These are phyloP conservation scores for Auricularia sp. DNA, from an alignment of 768 basidiomycete species.

Conservation along the genomic window DNA sequence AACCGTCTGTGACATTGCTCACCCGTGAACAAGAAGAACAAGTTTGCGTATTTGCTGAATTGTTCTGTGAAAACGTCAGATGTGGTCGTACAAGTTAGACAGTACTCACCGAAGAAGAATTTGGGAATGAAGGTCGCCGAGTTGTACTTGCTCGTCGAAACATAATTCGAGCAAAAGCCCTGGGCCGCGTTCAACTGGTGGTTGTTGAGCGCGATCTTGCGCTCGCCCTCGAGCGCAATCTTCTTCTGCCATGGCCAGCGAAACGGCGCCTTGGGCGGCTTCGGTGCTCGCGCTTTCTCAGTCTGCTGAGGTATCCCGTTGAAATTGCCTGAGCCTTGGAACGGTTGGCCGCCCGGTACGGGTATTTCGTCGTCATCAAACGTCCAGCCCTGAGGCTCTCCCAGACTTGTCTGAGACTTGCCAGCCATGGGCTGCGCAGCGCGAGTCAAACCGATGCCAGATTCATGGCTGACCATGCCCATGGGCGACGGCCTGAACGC, in stretches of 20 bases:
- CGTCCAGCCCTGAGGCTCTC: slow-evolving; percentile 57
- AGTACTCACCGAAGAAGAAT: slow-evolving; percentile 71
- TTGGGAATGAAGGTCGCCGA: slow-evolving; percentile 78
- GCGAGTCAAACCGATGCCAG: slow-evolving; percentile 8
- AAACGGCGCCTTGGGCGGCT: slow-evolving; percentile 9
- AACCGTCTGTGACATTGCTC: background rate
- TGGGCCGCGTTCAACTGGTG: slow-evolving; percentile 42
- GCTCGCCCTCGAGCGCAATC: slow-evolving; percentile 54
- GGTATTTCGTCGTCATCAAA: slow-evolving; percentile 45
- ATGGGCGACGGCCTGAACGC: slow-evolving; percentile 45
- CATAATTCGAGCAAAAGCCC: slow-evolving; percentile 69
- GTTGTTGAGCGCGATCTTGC: slow-evolving; percentile 79
- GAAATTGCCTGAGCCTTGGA: slow-evolving; percentile 26
- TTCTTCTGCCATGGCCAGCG: slow-evolving; percentile 78
- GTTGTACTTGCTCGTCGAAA: slow-evolving; percentile 95
- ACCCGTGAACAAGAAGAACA: slow-evolving; percentile 94
- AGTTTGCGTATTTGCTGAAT: slow-evolving; percentile 96
- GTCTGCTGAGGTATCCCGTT: slow-evolving; percentile 22
- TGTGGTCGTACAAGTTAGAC: background rate
- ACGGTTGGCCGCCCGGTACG: slow-evolving; percentile 25
- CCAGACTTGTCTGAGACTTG: slow-evolving; percentile 36
- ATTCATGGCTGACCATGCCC: slow-evolving; percentile 21
- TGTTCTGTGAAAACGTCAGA: slow-evolving; percentile 50
- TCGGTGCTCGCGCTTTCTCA: slow-evolving; percentile 16
- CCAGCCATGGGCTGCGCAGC: slow-evolving; percentile 45